Evolutionary conservation across 768 basidiomycete genomes (phyloP).

Genomic region (Lyophyllum decastes): DNA sequence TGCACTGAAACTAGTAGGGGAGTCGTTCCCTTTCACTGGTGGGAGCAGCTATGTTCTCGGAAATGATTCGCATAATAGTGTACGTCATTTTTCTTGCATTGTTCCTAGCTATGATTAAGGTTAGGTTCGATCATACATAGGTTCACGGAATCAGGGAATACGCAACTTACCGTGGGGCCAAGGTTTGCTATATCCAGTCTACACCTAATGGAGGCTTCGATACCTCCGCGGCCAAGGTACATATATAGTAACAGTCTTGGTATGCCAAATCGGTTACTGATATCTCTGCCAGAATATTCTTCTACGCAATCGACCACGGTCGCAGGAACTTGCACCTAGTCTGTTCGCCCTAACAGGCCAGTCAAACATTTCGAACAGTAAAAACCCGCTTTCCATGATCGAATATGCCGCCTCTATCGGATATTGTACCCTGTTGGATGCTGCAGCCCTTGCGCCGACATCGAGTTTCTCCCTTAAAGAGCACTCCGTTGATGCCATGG

Average conservation of each 20-base stretch:
- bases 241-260: conserved; percentile 8
- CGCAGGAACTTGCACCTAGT: conserved; percentile 45
- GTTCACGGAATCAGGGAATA: conserved; percentile 77
- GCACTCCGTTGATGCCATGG: conserved; percentile 78
- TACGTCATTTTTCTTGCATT: conserved; percentile 29
- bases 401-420: conserved; percentile 66
- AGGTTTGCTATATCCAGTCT: conserved; percentile 65
- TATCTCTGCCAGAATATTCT: conserved; percentile 50
- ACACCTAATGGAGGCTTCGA: conserved; percentile 68
- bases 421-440: conserved; percentile 78
- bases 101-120: not conserved
- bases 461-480: conserved; percentile 66
- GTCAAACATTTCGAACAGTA: conserved; percentile 81
- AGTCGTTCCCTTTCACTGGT: conserved; percentile 69
- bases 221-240: conserved; percentile 58
- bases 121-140: conserved; percentile 19
- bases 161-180: conserved; percentile 55
- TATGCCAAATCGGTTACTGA: conserved; percentile 23
- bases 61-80: conserved; percentile 81
- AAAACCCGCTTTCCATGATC: conserved; percentile 66
- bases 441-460: conserved; percentile 78
- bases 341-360: conserved; percentile 79
- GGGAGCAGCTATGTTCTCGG: conserved; percentile 68
- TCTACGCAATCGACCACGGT: conserved; percentile 47
- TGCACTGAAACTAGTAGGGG: conserved; percentile 81